Conservation (phyloP, 2,329 filamentous ascomycete genomes). For the Thelonectria blattea region DNA sequence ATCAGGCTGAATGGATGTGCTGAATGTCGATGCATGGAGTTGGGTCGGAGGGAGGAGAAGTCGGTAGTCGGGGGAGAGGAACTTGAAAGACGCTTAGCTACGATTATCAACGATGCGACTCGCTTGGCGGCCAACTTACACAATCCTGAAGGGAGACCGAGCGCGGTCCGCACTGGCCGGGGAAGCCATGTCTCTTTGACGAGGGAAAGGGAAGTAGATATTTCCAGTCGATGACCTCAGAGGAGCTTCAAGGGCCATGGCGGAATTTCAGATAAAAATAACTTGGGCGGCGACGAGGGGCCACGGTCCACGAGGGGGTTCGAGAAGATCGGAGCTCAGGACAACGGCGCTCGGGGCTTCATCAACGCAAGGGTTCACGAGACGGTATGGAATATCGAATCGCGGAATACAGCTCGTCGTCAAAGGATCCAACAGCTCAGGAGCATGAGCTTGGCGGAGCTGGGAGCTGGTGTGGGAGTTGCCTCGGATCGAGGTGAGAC, state of each 20-base stretch:
- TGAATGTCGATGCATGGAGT: constrained; percentile 54
- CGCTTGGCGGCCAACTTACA: constrained; percentile 50
- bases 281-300: constrained; percentile 21
- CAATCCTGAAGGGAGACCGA: constrained; percentile 55
- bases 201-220: constrained; percentile 46
- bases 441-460: background rate
- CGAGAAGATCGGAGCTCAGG: constrained; percentile 23
- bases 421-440: background rate
- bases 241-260: constrained; percentile 56
- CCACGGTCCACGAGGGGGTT: constrained; percentile 24
- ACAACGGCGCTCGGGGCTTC: constrained; percentile 35
- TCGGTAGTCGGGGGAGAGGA: constrained; percentile 49
- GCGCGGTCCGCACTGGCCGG: constrained; percentile 58
- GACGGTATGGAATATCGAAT: background rate
- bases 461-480: constrained; percentile 7
- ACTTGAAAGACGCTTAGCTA: constrained; percentile 32
- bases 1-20: constrained; percentile 60
- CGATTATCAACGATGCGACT: background rate
- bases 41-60: constrained; percentile 58
- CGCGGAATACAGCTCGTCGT: background rate
- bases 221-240: constrained; percentile 66
- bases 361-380: constrained; percentile 16
- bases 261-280: constrained; percentile 21
- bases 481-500: constrained; percentile 3
- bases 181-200: constrained; percentile 60